A percentile compares a stretch with the other conserved stretches of the same genome.
phyloP scores from a whole-genome alignment of 202 grass and related monocot species.

The Musa balbisiana region DNA sequence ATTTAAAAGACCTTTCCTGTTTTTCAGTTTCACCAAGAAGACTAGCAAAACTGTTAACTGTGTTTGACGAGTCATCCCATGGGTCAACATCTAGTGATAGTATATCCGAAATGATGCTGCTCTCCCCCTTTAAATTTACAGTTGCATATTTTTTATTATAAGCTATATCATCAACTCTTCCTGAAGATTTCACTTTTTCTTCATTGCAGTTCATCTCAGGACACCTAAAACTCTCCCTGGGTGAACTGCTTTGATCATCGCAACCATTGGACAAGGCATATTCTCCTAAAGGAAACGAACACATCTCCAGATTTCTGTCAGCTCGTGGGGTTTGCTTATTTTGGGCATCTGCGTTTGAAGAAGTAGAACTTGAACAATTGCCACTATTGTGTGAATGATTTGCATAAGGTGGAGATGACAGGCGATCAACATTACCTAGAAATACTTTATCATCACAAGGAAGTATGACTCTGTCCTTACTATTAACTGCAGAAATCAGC shows the following conservation, averaged over 20 bases:
- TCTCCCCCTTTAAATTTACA: conserved; percentile 28
- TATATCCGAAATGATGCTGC: conserved; percentile 31
- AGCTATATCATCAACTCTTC: conserved; percentile 28
- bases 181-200: conserved; percentile 22
- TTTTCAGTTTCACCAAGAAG: conserved; percentile 55
- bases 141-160: conserved; percentile 12
- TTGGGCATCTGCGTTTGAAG: conserved; percentile 29
- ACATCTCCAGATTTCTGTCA: conserved; percentile 27
- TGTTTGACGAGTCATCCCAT: conserved; percentile 66
- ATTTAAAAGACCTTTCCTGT: conserved; percentile 25
- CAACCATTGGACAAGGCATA: conserved; percentile 34
- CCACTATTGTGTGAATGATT: conserved; percentile 21
- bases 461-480: conserved; percentile 16
- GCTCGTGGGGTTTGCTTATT: conserved; percentile 1
- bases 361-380: conserved; percentile 15
- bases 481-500: conserved; percentile 12
- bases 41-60: conserved; percentile 56
- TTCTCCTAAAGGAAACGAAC: conserved; percentile 23
- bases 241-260: conserved; percentile 30
- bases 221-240: conserved; percentile 34
- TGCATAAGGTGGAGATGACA: conserved; percentile 28
- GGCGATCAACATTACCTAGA: conserved; percentile 15
- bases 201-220: conserved; percentile 28
- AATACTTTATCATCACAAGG: conserved; percentile 18
- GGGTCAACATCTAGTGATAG: conserved; percentile 62